Percentiles rank a stretch among this genome's conserved stretches.
These are phyloP conservation scores for Agaricales sp. DNA, from an alignment of 1,284 basidiomycete species.

Conservation along the genomic window DNA sequence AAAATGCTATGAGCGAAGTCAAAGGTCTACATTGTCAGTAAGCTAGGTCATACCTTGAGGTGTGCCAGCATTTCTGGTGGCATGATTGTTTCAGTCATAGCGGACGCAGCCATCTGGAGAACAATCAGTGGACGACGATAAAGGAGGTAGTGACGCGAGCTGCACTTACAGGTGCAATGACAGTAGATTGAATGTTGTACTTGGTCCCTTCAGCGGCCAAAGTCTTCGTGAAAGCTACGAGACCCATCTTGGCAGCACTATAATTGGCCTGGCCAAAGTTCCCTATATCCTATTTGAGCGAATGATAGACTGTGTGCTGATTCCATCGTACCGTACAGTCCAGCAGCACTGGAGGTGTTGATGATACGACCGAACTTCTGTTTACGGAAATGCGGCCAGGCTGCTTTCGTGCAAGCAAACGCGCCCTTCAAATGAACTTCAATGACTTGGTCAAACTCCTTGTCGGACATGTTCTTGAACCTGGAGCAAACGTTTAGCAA, in stretches of 20 bases:
- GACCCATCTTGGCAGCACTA: conserved; percentile 83
- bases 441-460: conserved; percentile 81
- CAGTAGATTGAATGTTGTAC: conserved; percentile 85
- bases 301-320: conserved; percentile 6
- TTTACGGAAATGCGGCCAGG: conserved; percentile 92
- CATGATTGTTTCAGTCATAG: conserved; percentile 94
- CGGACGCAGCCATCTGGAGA: conserved; percentile 79
- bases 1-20: conserved; percentile 3
- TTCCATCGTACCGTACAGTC: conserved; percentile 56
- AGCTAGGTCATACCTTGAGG: conserved; percentile 52
- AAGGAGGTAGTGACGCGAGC: neutral
- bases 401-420: conserved; percentile 92
- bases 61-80: conserved; percentile 94
- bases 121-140: conserved; percentile 1
- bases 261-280: conserved; percentile 98
- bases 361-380: conserved; percentile 91
- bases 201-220: conserved; percentile 87
- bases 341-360: conserved; percentile 87
- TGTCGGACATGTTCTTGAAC: conserved; percentile 89
- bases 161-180: conserved; percentile 78
- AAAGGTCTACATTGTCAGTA: conserved; percentile 1
- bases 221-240: conserved; percentile 87
- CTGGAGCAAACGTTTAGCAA: conserved; percentile 22
- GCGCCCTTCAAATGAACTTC: conserved; percentile 94
- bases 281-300: conserved; percentile 38